Percentiles rank a stretch among this genome's conserved stretches.
These are phyloP conservation scores for Phytophthora hibernalis DNA, from an alignment of 352 stramenopile species.

Conservation along the genomic window DNA sequence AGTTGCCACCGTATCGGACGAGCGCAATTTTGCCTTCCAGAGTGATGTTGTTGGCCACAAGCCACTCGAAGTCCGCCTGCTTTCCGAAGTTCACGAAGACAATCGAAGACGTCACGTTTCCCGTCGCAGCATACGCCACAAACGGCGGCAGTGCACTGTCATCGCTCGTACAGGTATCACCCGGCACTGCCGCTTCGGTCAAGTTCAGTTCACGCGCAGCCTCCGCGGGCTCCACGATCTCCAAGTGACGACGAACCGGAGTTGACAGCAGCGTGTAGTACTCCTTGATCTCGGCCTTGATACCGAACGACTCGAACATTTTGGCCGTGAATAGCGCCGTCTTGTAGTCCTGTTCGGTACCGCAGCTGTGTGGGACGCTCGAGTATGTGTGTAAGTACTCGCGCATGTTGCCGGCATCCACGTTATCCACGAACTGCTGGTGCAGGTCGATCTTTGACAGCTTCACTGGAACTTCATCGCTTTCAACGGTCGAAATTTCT, in stretches of 20 bases:
- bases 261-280: slow-evolving; percentile 74
- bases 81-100: slow-evolving; percentile 60
- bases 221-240: slow-evolving; percentile 48
- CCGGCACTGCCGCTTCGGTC: slow-evolving; percentile 59
- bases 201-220: slow-evolving; percentile 49
- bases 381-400: slow-evolving; percentile 39
- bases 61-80: slow-evolving; percentile 64
- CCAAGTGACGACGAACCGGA: slow-evolving; percentile 45
- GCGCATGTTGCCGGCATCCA: slow-evolving; percentile 7
- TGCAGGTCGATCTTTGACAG: neutral
- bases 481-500: neutral
- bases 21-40: slow-evolving; percentile 71
- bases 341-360: slow-evolving; percentile 33
- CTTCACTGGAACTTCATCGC: neutral
- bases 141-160: slow-evolving; percentile 57
- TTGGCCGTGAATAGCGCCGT: slow-evolving; percentile 43
- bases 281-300: slow-evolving; percentile 65
- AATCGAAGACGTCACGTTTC: slow-evolving; percentile 47
- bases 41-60: slow-evolving; percentile 54
- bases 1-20: slow-evolving; percentile 63
- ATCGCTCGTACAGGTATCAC: slow-evolving; percentile 68
- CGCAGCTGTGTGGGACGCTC: slow-evolving; percentile 45
- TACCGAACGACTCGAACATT: slow-evolving; percentile 46
- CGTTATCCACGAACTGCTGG: neutral
- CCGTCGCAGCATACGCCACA: slow-evolving; percentile 46